Conservation (phyloP, 2,329 filamentous ascomycete genomes). For the Clarireedia monteithiana region DNA sequence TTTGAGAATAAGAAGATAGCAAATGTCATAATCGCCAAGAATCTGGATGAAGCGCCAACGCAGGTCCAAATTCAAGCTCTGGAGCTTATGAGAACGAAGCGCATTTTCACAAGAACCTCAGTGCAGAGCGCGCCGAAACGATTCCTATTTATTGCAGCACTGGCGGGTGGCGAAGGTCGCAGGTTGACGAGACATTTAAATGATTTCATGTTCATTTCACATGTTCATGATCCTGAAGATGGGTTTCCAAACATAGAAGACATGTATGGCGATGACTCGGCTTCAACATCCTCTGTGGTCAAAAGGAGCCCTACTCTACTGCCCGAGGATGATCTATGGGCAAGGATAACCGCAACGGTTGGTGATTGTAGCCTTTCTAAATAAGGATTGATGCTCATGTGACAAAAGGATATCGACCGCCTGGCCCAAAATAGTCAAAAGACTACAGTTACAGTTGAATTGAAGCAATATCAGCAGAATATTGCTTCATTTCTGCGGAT, state of each 20-base stretch:
- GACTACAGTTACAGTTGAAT: conserved; percentile 64
- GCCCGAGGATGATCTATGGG: conserved; percentile 12
- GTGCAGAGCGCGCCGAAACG: conserved; percentile 67
- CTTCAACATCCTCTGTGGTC: conserved; percentile 28
- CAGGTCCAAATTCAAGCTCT: conserved; percentile 75
- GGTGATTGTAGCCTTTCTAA: neutral
- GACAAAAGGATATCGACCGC: conserved; percentile 23
- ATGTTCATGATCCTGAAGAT: conserved; percentile 68
- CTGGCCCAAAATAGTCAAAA: conserved; percentile 43
- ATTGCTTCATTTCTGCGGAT: conserved; percentile 79
- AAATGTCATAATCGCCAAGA: conserved; percentile 74
- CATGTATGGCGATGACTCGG: conserved; percentile 30
- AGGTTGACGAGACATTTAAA: conserved; percentile 55
- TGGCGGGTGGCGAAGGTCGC: conserved; percentile 43
- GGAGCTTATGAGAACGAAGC: conserved; percentile 70
- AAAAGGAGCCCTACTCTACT: conserved; percentile 22
- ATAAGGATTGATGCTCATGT: conserved; percentile 11
- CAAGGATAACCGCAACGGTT: conserved; percentile 24
- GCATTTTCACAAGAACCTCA: conserved; percentile 68
- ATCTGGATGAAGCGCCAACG: conserved; percentile 66
- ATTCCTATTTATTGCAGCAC: conserved; percentile 74
- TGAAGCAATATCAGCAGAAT: conserved; percentile 80
- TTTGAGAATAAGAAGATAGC: conserved; percentile 53
- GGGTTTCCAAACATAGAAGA: conserved; percentile 72
- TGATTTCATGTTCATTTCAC: conserved; percentile 81